Conservation (phyloP, 345 rosid genomes). For the Dimocarpus longan region DNA sequence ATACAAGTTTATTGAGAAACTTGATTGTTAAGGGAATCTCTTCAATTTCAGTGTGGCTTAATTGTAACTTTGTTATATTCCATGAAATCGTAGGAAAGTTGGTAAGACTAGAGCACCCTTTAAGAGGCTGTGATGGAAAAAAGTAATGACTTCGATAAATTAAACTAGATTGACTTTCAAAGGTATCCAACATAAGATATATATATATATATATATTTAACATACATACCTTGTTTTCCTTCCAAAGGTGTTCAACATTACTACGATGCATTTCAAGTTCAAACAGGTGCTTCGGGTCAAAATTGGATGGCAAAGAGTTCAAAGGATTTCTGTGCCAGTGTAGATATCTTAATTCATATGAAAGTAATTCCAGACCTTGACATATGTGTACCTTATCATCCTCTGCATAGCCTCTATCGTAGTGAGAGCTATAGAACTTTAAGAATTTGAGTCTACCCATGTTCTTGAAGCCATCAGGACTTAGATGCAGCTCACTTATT, state of each 20-base stretch:
- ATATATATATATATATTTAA: not conserved
- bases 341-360: not conserved
- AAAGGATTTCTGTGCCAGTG: not conserved
- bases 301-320: not conserved
- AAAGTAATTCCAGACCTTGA: not conserved
- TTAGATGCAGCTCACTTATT: not conserved
- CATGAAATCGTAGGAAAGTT: constrained; percentile 10
- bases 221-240: not conserved
- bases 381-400: not conserved
- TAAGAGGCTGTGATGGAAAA: not conserved
- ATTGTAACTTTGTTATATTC: constrained; percentile 6
- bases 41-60: not conserved
- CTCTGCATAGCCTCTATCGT: not conserved
- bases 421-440: not conserved
- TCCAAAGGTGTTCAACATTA: constrained; percentile 4
- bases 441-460: not conserved
- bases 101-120: not conserved
- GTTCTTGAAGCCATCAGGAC: not conserved
- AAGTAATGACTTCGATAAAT: not conserved
- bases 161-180: not conserved
- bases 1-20: not conserved
- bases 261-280: not conserved
- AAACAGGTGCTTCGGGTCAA: not conserved
- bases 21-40: not conserved
- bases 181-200: not conserved